Evolutionary conservation across 352 stramenopile genomes (phyloP), one percentile per base, ranked within the genome.

Genomic region (Elongisporangium prolatum): DNA sequence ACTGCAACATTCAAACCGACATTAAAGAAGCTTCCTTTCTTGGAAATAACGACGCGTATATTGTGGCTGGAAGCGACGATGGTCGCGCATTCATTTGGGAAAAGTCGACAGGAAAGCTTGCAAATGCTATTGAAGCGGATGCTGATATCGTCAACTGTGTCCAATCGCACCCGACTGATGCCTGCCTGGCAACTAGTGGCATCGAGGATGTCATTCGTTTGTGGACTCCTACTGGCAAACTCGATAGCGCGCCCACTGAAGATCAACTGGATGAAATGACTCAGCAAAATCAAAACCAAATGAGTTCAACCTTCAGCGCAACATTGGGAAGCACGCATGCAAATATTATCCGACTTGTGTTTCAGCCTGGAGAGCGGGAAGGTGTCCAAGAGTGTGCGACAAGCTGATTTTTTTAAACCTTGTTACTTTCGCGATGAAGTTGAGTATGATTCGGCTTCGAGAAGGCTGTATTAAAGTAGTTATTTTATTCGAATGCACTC

Each of bases 11-110:
- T 18, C 77, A 95, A 67, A 97, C 89, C 0, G 89, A 96, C 38
- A 96, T 97, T 63, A 97, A 97, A 63, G 87, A 97, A 63, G 87
- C 87, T 0, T 71, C 71, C 0, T 97, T 96, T 56, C 91, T 97
- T 44, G 89, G 89, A 0, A 73, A 73, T n/a, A 91, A 95, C 47
- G 88, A 93, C 54, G 76, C 73, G 34, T 93, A 88, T 50, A 84
- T 97, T 44, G 85, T 96, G 22, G 84, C 86, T 4, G 89, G 89
- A 4, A 96, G 86, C 37, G 89, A 97, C 51, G 88, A 96, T 48
- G 88, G 89, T 0, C 77, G 79, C 21, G 84, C 90, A 21, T 86
- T 91, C 54, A 79, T 97, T 54, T 97, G 89, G 89, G 66, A 96
- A 60, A 91, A 90, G 48, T 59, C 63, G 20, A 93, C 80, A 17